phyloP scores from a whole-genome alignment of 257 asterid species.

The Fraxinus anomala region DNA sequence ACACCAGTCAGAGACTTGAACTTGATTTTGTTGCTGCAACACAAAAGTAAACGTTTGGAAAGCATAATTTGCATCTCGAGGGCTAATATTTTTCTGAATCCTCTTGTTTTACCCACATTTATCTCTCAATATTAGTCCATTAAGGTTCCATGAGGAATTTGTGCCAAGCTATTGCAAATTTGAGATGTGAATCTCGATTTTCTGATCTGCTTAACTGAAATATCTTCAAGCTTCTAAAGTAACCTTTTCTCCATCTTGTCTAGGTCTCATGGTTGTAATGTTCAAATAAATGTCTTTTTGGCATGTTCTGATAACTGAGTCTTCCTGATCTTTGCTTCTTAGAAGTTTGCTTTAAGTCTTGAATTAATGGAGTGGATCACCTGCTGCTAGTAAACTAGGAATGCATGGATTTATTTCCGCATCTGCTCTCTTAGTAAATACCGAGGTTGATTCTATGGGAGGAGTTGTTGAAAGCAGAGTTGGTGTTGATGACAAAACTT shows the following conservation, averaged over 20 bases:
- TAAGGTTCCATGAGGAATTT: constrained; percentile 2
- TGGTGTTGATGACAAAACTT: constrained; percentile 62
- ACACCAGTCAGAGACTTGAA: neutral
- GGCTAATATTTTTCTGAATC: neutral
- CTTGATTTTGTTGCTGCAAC: constrained; percentile 1
- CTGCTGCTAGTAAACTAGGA: constrained; percentile 45
- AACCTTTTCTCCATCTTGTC: neutral
- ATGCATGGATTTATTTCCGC: constrained; percentile 78
- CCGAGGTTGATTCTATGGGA: constrained; percentile 94
- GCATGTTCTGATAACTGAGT: neutral
- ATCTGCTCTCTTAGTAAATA: constrained; percentile 72
- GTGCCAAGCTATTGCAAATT: neutral
- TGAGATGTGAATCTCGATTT: constrained; percentile 4
- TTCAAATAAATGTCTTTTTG: neutral
- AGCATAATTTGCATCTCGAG: neutral
- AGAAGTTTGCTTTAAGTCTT: constrained; percentile 23
- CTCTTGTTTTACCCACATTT: neutral
- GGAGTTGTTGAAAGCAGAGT: constrained; percentile 85
- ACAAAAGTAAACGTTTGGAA: neutral
- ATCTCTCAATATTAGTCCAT: neutral
- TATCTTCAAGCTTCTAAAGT: neutral
- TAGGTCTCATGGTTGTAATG: neutral
- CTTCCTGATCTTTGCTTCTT: constrained; percentile 6
- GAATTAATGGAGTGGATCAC: constrained; percentile 30
- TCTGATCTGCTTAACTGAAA: neutral